Conservation (phyloP, 495 filamentous ascomycete genomes). For the Xylaria acuta region DNA sequence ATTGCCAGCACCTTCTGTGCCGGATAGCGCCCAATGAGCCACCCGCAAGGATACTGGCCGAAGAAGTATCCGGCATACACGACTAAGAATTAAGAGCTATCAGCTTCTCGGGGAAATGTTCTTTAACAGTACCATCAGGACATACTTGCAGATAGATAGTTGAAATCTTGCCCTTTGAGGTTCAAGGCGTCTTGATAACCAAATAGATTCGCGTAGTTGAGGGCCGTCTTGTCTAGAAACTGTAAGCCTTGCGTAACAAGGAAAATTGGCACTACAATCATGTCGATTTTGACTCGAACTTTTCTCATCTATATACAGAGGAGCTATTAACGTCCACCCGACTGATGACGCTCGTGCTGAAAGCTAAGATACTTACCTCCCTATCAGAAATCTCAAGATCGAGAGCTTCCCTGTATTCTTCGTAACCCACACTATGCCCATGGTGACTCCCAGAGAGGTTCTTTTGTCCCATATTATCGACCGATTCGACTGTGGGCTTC, state of each 20-base stretch:
- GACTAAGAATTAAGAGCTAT: neutral
- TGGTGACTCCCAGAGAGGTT: neutral
- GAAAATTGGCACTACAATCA: constrained; percentile 56
- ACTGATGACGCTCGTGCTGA: neutral
- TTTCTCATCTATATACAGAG: constrained; percentile 9
- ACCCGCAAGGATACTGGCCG: constrained; percentile 58
- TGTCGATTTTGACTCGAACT: constrained; percentile 59
- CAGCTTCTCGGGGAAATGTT: neutral
- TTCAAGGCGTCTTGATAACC: constrained; percentile 53
- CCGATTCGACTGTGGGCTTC: neutral
- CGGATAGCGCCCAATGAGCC: constrained; percentile 51
- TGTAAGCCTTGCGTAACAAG: constrained; percentile 58
- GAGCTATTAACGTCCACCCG: neutral
- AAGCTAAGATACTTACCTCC: constrained; percentile 6
- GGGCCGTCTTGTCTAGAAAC: constrained; percentile 63
- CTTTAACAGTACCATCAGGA: neutral
- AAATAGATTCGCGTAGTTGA: constrained; percentile 61
- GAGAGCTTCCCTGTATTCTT: constrained; percentile 21
- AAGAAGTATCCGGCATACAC: constrained; percentile 40
- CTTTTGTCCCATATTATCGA: neutral
- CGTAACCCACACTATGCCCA: constrained; percentile 15
- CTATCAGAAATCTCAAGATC: constrained; percentile 20
- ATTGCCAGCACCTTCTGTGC: constrained; percentile 28
- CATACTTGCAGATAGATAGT: constrained; percentile 33
- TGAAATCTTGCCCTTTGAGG: constrained; percentile 21